These are phyloP conservation scores for Dryadomyces quercus-mongolicae DNA, from an alignment of 2,329 filamentous ascomycete genomes.

Conservation along the genomic window DNA sequence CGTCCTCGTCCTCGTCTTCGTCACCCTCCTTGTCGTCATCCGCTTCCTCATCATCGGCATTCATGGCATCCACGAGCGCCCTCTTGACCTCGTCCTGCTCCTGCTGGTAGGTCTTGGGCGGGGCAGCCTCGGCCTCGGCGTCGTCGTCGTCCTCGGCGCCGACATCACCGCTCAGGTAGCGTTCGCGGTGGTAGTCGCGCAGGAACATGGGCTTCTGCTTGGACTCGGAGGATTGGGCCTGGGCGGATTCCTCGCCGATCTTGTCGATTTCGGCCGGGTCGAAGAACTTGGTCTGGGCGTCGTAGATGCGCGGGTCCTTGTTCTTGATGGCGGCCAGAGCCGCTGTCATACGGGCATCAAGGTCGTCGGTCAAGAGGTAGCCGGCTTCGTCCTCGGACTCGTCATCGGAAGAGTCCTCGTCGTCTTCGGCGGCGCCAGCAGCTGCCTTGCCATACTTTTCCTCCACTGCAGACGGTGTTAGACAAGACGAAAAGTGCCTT, in stretches of 20 bases:
- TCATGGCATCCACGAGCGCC: constrained; percentile 68
- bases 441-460: constrained; percentile 62
- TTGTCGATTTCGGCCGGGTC: constrained; percentile 48
- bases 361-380: constrained; percentile 69
- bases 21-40: constrained; percentile 35
- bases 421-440: constrained; percentile 30
- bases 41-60: constrained; percentile 48
- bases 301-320: constrained; percentile 88
- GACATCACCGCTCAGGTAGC: constrained; percentile 61
- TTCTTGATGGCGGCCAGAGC: constrained; percentile 78
- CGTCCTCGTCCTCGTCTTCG: constrained; percentile 47
- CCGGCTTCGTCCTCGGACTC: constrained; percentile 87
- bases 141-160: constrained; percentile 47
- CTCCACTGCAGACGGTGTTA: constrained; percentile 49
- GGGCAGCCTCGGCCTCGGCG: constrained; percentile 28
- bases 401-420: constrained; percentile 48
- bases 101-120: constrained; percentile 51
- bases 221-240: constrained; percentile 29
- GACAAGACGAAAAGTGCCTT: not conserved
- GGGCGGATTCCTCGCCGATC: constrained; percentile 13
- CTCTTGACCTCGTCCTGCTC: constrained; percentile 78
- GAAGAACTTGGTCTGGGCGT: constrained; percentile 65
- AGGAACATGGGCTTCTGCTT: constrained; percentile 77
- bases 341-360: constrained; percentile 78
- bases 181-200: constrained; percentile 83